phyloP scores from a whole-genome alignment of 768 basidiomycete species.

The Phallus indusiatus region DNA sequence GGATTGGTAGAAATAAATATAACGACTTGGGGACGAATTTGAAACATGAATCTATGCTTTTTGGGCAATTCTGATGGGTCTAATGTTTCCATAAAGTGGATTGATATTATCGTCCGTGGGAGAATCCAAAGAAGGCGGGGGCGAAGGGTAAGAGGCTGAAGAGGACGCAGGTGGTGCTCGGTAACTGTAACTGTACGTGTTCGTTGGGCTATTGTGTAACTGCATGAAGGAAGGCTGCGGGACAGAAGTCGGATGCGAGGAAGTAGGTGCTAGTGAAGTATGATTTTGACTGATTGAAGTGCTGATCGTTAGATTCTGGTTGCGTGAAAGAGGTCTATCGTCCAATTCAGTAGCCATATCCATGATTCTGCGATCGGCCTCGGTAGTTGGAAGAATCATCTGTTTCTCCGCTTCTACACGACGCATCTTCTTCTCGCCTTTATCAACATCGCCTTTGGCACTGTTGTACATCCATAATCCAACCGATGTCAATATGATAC shows the following conservation, averaged over 20 bases:
- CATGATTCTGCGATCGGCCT: constrained; percentile 46
- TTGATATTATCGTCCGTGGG: constrained; percentile 17
- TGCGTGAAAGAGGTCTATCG: neutral
- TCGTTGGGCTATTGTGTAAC: constrained; percentile 17
- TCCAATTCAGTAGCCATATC: constrained; percentile 5
- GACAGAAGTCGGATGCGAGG: constrained; percentile 1
- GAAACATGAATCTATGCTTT: constrained; percentile 1
- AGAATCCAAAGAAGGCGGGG: constrained; percentile 31
- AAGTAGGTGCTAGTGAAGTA: constrained; percentile 3
- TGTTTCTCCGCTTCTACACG: constrained; percentile 65
- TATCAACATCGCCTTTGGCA: constrained; percentile 86
- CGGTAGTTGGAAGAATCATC: constrained; percentile 59
- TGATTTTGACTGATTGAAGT: constrained; percentile 7
- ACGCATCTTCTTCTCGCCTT: constrained; percentile 82
- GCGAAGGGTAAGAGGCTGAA: constrained; percentile 28
- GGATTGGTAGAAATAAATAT: neutral
- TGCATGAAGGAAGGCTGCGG: constrained; percentile 4
- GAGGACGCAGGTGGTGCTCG: constrained; percentile 13
- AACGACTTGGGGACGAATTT: neutral
- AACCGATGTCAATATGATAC: constrained; percentile 83
- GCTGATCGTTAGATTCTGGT: neutral
- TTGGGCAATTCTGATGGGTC: neutral
- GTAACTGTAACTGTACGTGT: constrained; percentile 8
- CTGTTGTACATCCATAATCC: constrained; percentile 96
- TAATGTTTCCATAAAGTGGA: neutral